These are phyloP conservation scores for Penicillium waksmanii DNA, from an alignment of 495 filamentous ascomycete species.

Conservation along the genomic window DNA sequence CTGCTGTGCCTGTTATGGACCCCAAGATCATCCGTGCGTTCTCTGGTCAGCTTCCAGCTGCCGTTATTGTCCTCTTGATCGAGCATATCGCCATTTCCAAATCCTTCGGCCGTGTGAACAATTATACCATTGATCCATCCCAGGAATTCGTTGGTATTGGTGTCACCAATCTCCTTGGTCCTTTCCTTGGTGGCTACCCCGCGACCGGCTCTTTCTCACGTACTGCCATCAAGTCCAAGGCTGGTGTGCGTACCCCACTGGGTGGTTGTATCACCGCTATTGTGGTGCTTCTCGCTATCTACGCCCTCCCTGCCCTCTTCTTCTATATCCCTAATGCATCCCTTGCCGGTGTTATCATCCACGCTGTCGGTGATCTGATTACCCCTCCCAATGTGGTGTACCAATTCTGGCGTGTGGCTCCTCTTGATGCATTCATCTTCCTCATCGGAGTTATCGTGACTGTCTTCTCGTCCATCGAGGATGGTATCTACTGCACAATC, in stretches of 20 bases:
- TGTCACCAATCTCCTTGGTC: slow-evolving; percentile 86
- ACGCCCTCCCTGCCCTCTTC: slow-evolving; percentile 88
- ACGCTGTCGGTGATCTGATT: slow-evolving; percentile 94
- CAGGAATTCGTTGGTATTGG: slow-evolving; percentile 97
- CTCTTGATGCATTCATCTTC: slow-evolving; percentile 90
- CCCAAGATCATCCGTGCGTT: slow-evolving; percentile 64
- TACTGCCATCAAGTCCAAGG: slow-evolving; percentile 97
- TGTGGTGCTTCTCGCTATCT: slow-evolving; percentile 93
- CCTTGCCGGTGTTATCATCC: slow-evolving; percentile 94
- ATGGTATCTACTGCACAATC: slow-evolving; percentile 90
- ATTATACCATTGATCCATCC: slow-evolving; percentile 97
- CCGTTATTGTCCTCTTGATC: slow-evolving; percentile 91
- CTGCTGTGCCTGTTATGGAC: slow-evolving; percentile 74
- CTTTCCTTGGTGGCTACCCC: slow-evolving; percentile 92
- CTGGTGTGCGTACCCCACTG: slow-evolving; percentile 90
- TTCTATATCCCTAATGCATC: slow-evolving; percentile 89
- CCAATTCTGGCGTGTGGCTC: slow-evolving; percentile 93
- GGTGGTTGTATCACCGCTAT: slow-evolving; percentile 88
- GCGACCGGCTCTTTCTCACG: slow-evolving; percentile 97
- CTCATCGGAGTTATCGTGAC: slow-evolving; percentile 93
- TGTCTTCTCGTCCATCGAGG: slow-evolving; percentile 84
- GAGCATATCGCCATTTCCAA: slow-evolving; percentile 98
- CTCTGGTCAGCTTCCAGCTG: slow-evolving; percentile 67
- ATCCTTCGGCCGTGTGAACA: slow-evolving; percentile 95
- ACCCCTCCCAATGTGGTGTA: slow-evolving; percentile 93